Conservation (phyloP, 148 eudicot species). For the Fagopyrum homotropicum region DNA sequence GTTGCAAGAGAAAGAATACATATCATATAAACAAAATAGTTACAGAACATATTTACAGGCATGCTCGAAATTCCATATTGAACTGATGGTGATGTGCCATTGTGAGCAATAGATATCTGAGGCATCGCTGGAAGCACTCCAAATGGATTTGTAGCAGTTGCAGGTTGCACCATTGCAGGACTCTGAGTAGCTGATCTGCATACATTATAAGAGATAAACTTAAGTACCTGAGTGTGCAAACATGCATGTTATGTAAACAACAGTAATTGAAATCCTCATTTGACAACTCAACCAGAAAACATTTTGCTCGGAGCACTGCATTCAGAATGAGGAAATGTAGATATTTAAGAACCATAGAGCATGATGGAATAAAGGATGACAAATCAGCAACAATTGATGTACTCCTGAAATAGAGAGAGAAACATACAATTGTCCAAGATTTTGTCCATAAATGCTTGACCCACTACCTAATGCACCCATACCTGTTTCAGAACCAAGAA, state of each 20-base stretch:
- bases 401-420: neutral
- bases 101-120: conserved; percentile 81
- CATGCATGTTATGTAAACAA: neutral
- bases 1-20: neutral
- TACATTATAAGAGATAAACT: neutral
- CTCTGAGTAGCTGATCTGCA: conserved; percentile 51
- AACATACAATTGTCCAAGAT: conserved; percentile 70
- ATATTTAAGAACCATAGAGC: neutral
- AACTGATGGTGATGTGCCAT: conserved; percentile 78
- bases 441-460: conserved; percentile 57
- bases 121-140: conserved; percentile 95
- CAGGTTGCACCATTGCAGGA: conserved; percentile 31
- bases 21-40: neutral
- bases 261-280: neutral
- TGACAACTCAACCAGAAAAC: neutral
- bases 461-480: conserved; percentile 48
- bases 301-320: neutral
- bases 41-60: conserved; percentile 53
- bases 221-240: neutral
- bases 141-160: conserved; percentile 73
- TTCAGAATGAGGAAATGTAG: neutral
- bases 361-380: neutral
- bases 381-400: neutral
- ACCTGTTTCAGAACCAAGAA: conserved; percentile 31
- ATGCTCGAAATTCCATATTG: conserved; percentile 94